phyloP scores from a whole-genome alignment of 2,329 filamentous ascomycete genomes.

The Talaromyces funiculosus region DNA sequence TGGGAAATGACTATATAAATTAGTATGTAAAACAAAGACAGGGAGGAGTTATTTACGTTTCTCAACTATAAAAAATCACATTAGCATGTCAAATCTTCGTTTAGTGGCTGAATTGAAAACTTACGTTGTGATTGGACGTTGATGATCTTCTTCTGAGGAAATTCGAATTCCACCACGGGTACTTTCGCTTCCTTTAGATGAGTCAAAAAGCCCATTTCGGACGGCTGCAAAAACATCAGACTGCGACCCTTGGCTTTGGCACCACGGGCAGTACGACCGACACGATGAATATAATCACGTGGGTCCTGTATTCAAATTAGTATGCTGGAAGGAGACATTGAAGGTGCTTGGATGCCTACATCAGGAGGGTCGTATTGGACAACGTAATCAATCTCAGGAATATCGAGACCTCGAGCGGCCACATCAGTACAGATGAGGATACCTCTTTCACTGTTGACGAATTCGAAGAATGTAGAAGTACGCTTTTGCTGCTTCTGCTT shows the following conservation, averaged over 20 bases:
- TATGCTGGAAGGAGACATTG: background rate
- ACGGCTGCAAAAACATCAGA: slow-evolving; percentile 88
- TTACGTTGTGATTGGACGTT: slow-evolving; percentile 89
- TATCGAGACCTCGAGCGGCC: slow-evolving; percentile 89
- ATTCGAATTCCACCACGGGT: slow-evolving; percentile 92
- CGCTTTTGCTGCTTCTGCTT: slow-evolving; percentile 99
- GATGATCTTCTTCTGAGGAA: slow-evolving; percentile 84
- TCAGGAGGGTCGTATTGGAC: slow-evolving; percentile 93
- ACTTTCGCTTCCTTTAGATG: slow-evolving; percentile 88
- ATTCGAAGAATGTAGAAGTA: slow-evolving; percentile 98
- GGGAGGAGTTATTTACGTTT: slow-evolving; percentile 6
- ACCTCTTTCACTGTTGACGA: slow-evolving; percentile 76
- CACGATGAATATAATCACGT: slow-evolving; percentile 88
- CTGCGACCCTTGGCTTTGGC: slow-evolving; percentile 77
- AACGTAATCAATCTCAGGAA: slow-evolving; percentile 93
- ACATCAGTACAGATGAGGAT: slow-evolving; percentile 96
- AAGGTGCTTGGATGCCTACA: slow-evolving; percentile 30
- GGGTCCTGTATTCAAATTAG: slow-evolving; percentile 40
- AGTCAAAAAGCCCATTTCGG: slow-evolving; percentile 84
- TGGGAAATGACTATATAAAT: slow-evolving; percentile 70
- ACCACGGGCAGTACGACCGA: slow-evolving; percentile 88
- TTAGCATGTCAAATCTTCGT: background rate
- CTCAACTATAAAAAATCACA: slow-evolving; percentile 4
- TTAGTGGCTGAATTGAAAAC: slow-evolving; percentile 17
- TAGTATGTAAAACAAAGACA: background rate